Evolutionary conservation across 192 early-diverging fungal genomes (phyloP).

Genomic region (Coemansia sp.): DNA sequence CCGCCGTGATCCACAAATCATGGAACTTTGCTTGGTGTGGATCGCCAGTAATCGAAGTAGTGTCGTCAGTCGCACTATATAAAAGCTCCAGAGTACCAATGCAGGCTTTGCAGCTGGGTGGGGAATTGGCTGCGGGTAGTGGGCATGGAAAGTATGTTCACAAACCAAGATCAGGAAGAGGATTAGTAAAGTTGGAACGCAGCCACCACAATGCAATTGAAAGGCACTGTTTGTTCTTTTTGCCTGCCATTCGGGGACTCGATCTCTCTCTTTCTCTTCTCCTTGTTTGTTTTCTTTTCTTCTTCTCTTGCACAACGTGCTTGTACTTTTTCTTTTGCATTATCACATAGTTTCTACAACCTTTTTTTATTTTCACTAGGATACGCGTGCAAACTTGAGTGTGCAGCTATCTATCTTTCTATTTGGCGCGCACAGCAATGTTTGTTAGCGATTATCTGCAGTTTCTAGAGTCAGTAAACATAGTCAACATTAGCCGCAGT

Average conservation of each 20-base stretch:
- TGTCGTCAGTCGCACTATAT: background rate
- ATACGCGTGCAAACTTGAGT: background rate
- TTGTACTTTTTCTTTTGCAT: background rate
- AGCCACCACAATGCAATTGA: conserved; percentile 2
- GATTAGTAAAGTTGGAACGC: background rate
- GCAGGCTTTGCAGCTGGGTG: background rate
- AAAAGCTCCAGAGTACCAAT: background rate
- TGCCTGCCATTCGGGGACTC: background rate
- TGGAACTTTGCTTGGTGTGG: background rate
- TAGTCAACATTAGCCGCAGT: conserved; percentile 1
- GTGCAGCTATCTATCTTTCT: background rate
- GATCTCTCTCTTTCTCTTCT: background rate
- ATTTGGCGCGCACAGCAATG: background rate
- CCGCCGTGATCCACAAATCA: background rate
- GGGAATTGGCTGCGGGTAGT: background rate
- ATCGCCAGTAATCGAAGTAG: background rate
- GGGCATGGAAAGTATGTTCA: background rate
- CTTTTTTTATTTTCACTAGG: background rate
- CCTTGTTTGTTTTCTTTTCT: background rate
- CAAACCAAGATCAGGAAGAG: background rate
- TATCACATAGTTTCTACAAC: background rate
- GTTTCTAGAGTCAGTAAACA: background rate
- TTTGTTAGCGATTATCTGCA: conserved; percentile 8
- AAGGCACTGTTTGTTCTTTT: conserved; percentile 4
- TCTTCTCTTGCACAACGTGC: background rate